Conservation (phyloP, 805 yeast genomes). For the Barnettozyma salicaria region DNA sequence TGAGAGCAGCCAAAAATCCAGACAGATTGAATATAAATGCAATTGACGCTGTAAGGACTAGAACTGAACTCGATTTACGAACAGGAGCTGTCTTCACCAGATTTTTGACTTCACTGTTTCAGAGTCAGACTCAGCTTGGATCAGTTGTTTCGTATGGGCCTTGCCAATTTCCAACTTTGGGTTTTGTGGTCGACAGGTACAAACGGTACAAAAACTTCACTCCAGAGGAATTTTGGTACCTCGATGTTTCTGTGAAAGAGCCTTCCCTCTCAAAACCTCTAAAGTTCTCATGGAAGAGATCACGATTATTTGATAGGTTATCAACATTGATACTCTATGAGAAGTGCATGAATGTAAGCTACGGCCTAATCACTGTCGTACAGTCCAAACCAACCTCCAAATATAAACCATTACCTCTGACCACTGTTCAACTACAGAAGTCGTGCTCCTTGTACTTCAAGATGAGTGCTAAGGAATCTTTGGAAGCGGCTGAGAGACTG, state of each 20-base stretch:
- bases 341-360: slow-evolving; percentile 46
- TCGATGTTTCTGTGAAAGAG: slow-evolving; percentile 48
- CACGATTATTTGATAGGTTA: slow-evolving; percentile 66
- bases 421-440: slow-evolving; percentile 91
- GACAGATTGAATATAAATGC: slow-evolving; percentile 54
- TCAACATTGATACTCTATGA: slow-evolving; percentile 61
- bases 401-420: slow-evolving; percentile 82
- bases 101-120: slow-evolving; percentile 53
- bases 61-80: slow-evolving; percentile 83
- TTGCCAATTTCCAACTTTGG: slow-evolving; percentile 95
- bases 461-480: slow-evolving; percentile 72
- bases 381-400: slow-evolving; percentile 62
- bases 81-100: slow-evolving; percentile 90
- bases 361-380: slow-evolving; percentile 46
- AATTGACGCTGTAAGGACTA: slow-evolving; percentile 77
- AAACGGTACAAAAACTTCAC: slow-evolving; percentile 64
- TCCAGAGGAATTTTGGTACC: slow-evolving; percentile 77
- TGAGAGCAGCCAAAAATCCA: slow-evolving; percentile 70
- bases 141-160: slow-evolving; percentile 69
- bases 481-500: slow-evolving; percentile 75
- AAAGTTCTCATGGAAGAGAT: slow-evolving; percentile 65
- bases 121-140: slow-evolving; percentile 12
- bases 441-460: slow-evolving; percentile 71
- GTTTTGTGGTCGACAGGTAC: slow-evolving; percentile 91
- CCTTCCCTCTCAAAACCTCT: slow-evolving; percentile 24